Percentiles rank a stretch among this genome's conserved stretches.
Conservation (phyloP, 768 basidiomycete genomes). For the Suillus luteus region DNA sequence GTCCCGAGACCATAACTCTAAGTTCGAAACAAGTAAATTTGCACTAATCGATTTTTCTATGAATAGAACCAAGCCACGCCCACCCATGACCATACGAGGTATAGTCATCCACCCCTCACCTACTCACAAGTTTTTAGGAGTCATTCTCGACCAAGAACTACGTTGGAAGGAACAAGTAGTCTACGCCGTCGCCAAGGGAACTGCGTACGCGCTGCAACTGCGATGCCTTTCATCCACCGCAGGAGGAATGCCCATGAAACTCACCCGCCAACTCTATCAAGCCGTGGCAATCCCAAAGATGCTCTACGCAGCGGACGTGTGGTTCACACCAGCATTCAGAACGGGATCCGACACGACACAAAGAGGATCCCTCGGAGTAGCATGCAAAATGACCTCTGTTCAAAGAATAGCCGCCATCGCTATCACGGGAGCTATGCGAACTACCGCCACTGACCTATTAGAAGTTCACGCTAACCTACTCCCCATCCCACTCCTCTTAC, state of each 20-base stretch:
- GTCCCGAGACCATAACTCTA: too few species aligned
- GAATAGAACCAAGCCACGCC: background rate
- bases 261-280: too few species aligned
- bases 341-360: background rate
- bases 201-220: too few species aligned
- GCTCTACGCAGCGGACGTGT: conserved; percentile 18
- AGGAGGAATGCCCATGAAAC: too few species aligned
- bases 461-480: conserved; percentile 25
- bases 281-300: conserved; percentile 9
- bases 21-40: too few species aligned
- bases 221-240: too few species aligned
- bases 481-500: conserved; percentile 15
- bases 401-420: conserved; percentile 7
- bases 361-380: conserved; percentile 11
- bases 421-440: conserved; percentile 19
- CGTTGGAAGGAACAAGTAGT: too few species aligned
- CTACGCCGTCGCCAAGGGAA: too few species aligned
- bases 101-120: too few species aligned
- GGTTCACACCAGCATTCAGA: conserved; percentile 23
- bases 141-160: too few species aligned
- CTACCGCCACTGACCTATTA: conserved; percentile 21
- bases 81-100: background rate
- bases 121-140: too few species aligned
- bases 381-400: conserved; percentile 1
- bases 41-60: conserved; percentile 10